These are phyloP conservation scores for Echinosophora koreensis DNA, from an alignment of 306 rosid genomes.

Conservation along the genomic window DNA sequence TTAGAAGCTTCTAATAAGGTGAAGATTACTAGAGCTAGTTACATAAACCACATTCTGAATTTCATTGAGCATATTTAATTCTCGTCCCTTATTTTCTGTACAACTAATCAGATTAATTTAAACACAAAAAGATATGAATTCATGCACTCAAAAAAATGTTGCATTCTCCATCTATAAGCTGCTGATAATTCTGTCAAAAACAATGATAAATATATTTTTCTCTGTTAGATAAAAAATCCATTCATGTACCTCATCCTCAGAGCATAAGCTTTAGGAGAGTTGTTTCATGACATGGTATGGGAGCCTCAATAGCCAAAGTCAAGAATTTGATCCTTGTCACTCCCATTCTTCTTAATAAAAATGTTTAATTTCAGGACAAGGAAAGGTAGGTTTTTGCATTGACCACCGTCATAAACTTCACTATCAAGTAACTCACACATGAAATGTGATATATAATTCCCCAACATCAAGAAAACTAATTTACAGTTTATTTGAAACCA, in stretches of 20 bases:
- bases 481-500: background rate
- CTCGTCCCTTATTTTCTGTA: constrained; percentile 27
- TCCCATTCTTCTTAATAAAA: background rate
- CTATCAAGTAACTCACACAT: constrained; percentile 15
- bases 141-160: constrained; percentile 29
- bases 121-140: constrained; percentile 20
- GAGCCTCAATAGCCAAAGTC: background rate
- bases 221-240: background rate
- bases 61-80: constrained; percentile 3
- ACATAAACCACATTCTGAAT: constrained; percentile 13
- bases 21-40: constrained; percentile 36
- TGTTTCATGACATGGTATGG: background rate
- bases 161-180: background rate
- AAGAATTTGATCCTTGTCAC: background rate
- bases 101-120: constrained; percentile 21
- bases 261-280: background rate
- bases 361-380: background rate
- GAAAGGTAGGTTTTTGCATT: background rate
- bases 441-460: constrained; percentile 3
- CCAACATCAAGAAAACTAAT: constrained; percentile 9
- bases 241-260: background rate
- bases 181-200: constrained; percentile 27
- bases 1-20: constrained; percentile 47
- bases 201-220: background rate
- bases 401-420: background rate